A percentile compares a stretch with the other conserved stretches of the same genome.
Evolutionary conservation across 768 basidiomycete genomes (phyloP).

Genomic region (Russula dissimulans): DNA sequence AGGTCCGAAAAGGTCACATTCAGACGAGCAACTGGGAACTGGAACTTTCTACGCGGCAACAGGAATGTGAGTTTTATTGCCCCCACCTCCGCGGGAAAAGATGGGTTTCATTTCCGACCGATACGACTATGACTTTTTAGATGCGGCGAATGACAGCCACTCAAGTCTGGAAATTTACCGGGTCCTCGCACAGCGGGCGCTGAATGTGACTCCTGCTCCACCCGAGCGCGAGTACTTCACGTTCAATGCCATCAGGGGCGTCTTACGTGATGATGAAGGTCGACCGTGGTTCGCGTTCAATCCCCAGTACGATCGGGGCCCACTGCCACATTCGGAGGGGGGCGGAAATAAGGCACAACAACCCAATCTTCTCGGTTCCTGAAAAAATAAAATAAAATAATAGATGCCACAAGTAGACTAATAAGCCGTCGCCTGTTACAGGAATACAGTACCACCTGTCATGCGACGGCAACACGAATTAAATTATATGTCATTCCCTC

Average conservation of each 20-base stretch:
- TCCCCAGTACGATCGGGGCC: constrained; percentile 65
- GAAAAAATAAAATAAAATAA: too few relatives aligned
- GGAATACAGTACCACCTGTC: too few relatives aligned
- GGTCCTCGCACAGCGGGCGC: constrained; percentile 37
- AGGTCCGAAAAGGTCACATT: constrained; percentile 49
- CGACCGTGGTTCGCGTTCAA: constrained; percentile 47
- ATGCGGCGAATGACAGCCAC: constrained; percentile 67
- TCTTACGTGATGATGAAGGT: constrained; percentile 31
- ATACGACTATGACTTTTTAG: constrained; percentile 27
- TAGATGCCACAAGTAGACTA: too few relatives aligned
- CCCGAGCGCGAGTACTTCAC: constrained; percentile 39
- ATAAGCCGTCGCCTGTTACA: too few relatives aligned
- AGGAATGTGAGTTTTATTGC: constrained; percentile 46
- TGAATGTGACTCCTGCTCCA: constrained; percentile 28
- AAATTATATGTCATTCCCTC: too few relatives aligned
- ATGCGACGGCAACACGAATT: too few relatives aligned
- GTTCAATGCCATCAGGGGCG: constrained; percentile 45
- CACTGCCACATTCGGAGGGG: constrained; percentile 22
- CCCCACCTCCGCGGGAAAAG: neutral
- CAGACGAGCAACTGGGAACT: constrained; percentile 65
- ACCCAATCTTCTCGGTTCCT: too few relatives aligned
- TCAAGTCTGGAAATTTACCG: constrained; percentile 48
- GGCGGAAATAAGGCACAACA: too few relatives aligned
- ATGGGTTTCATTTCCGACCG: neutral
- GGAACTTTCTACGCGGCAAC: constrained; percentile 36